Evolutionary conservation across 306 rosid genomes (phyloP).

Genomic region (Trifolium fragiferum): DNA sequence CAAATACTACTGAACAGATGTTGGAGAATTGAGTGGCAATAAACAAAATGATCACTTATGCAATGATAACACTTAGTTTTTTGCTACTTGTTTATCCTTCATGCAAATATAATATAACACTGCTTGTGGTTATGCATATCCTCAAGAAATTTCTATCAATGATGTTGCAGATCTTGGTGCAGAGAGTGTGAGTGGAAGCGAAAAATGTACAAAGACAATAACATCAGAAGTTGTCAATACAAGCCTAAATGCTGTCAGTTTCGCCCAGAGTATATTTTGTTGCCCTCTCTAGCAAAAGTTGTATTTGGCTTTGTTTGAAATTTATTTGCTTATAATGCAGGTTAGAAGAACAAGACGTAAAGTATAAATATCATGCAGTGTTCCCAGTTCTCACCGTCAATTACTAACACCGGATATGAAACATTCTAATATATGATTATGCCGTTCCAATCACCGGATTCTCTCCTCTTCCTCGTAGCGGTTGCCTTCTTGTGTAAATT

Average conservation of each 20-base stretch:
- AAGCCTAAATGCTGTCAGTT: conserved; percentile 46
- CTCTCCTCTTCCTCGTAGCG: background rate
- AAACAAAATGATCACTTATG: conserved; percentile 25
- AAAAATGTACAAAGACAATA: conserved; percentile 43
- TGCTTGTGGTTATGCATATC: conserved; percentile 10
- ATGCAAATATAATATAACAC: conserved; percentile 13
- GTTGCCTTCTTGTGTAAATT: background rate
- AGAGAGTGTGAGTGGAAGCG: conserved; percentile 43
- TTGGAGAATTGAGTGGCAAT: conserved; percentile 12
- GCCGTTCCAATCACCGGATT: conserved; percentile 10
- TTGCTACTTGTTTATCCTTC: conserved; percentile 18
- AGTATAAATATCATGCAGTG: conserved; percentile 20
- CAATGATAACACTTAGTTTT: conserved; percentile 20
- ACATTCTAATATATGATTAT: background rate
- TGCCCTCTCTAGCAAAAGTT: conserved; percentile 4
- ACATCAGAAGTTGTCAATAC: conserved; percentile 57
- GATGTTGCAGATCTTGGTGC: conserved; percentile 45
- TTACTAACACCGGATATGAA: background rate
- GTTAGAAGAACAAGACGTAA: conserved; percentile 40
- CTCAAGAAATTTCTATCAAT: conserved; percentile 25
- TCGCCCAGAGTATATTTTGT: conserved; percentile 17
- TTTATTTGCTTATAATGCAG: conserved; percentile 41
- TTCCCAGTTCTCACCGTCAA: conserved; percentile 13
- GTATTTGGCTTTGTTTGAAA: conserved; percentile 30
- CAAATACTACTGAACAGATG: background rate